Evolutionary conservation across 2,329 filamentous ascomycete species (phyloP), one percentile per base, ranked within the genome.

Genomic region (Colletotrichum orbiculare): DNA sequence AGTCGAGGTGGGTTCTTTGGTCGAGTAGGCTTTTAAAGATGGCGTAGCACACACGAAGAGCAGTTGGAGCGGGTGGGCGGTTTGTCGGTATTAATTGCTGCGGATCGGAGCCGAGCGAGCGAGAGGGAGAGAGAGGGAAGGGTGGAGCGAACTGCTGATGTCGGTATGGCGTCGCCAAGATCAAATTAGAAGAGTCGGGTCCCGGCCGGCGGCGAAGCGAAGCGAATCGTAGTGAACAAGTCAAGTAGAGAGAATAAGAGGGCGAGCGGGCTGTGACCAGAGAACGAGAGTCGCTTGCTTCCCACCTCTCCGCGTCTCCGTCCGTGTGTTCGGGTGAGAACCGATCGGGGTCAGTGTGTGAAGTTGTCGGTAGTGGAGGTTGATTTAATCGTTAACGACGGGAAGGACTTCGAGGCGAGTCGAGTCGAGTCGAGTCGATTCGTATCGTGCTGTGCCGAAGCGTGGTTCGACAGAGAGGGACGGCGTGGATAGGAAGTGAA

Each of bases 391-490:
- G 58, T 62, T 47, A 63, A 45, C 62, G 62, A 66, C 52, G 58
- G 62, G 35, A 38, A 57, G 15, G 47, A 42, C 8, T 35, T 13
- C 25, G 41, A 54, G 25, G n/a, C 39, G 43, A 35, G 54, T 48
- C 55, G 60, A 66, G 69, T 62, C 67, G 59, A 68, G 57, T 67
- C 64, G 68, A 67, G 62, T 66, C 62, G 67, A 60, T 66, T 65
- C 68, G 69, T 58, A 68, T 64, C 60, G 61, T 17, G 42, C 13
- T 3, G 7, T 25, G 1, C 25, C 25, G 25, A 5, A 5, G 4
- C 25, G 25, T 25, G 25, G 25, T 25, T 25, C 25, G 25, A 25
- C 25, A 25, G 37, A 47, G 12, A 61, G 38, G 53, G 15, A 61
- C 25, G 53, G 52, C 55, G 55, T 50, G 45, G 15, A 43, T 17